These are phyloP conservation scores for Aspergillus eucalypticola DNA, from an alignment of 2,329 filamentous ascomycete genomes.

Conservation along the genomic window DNA sequence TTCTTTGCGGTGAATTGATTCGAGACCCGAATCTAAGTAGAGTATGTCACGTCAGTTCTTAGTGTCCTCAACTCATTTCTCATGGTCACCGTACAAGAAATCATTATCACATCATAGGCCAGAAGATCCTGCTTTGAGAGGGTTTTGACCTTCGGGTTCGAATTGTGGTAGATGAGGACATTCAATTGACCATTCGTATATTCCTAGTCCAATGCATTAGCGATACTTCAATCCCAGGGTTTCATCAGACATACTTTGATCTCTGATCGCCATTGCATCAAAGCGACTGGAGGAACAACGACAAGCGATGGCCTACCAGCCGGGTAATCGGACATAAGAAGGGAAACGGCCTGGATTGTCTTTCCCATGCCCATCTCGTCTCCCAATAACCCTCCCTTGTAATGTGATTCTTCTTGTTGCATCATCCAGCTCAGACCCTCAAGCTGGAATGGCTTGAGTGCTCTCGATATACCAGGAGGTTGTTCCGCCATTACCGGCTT, in stretches of 20 bases:
- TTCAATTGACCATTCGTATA: slow-evolving; percentile 88
- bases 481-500: slow-evolving; percentile 66
- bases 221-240: not conserved
- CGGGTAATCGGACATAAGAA: slow-evolving; percentile 97
- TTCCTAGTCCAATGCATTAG: slow-evolving; percentile 28
- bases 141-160: slow-evolving; percentile 77
- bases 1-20: slow-evolving; percentile 90
- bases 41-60: slow-evolving; percentile 13
- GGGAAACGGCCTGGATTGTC: slow-evolving; percentile 94
- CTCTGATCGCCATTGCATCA: slow-evolving; percentile 93
- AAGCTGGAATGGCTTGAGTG: slow-evolving; percentile 89
- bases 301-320: slow-evolving; percentile 80
- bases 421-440: slow-evolving; percentile 95
- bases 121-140: slow-evolving; percentile 73
- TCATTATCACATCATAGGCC: slow-evolving; percentile 90
- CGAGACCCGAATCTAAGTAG: slow-evolving; percentile 61
- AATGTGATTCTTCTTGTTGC: slow-evolving; percentile 79
- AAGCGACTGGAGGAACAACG: slow-evolving; percentile 84
- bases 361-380: slow-evolving; percentile 99
- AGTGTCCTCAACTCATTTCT: not conserved
- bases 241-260: slow-evolving; percentile 59
- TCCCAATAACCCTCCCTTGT: slow-evolving; percentile 85
- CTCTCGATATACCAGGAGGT: slow-evolving; percentile 74
- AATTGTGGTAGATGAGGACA: slow-evolving; percentile 86
- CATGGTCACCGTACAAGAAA: slow-evolving; percentile 68